phyloP scores from a whole-genome alignment of 2,329 filamentous ascomycete genomes.

The Trichoderma sp. region DNA sequence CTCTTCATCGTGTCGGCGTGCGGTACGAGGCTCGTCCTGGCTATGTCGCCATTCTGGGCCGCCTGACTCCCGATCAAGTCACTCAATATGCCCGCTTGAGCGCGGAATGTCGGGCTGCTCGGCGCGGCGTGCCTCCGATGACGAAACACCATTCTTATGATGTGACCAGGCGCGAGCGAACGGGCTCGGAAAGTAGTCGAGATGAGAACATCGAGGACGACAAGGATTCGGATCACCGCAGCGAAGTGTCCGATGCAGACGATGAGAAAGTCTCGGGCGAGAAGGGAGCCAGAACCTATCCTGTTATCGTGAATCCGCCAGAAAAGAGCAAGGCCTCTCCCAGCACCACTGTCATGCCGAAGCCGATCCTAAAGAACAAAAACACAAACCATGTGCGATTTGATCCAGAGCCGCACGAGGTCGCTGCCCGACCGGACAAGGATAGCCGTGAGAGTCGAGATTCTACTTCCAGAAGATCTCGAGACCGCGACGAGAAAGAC shows the following conservation, averaged over 20 bases:
- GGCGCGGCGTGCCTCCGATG: slow-evolving; percentile 33
- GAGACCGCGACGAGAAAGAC: slow-evolving; percentile 39
- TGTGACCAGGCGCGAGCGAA: slow-evolving; percentile 30
- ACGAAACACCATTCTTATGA: slow-evolving; percentile 26
- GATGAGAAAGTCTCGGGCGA: slow-evolving; percentile 38
- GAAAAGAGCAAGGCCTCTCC: slow-evolving; percentile 41
- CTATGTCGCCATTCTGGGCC: slow-evolving; percentile 62
- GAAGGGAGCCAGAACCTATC: slow-evolving; percentile 41
- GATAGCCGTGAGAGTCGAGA: slow-evolving; percentile 40
- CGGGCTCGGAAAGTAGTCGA: slow-evolving; percentile 42
- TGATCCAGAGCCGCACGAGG: slow-evolving; percentile 51
- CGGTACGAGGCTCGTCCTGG: slow-evolving; percentile 62
- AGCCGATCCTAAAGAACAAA: slow-evolving; percentile 64
- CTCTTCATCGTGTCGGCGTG: slow-evolving; percentile 55
- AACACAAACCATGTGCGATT: slow-evolving; percentile 61
- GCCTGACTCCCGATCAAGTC: slow-evolving; percentile 56
- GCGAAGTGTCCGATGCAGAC: slow-evolving; percentile 40
- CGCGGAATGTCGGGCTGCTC: slow-evolving; percentile 49
- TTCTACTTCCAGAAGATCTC: slow-evolving; percentile 31
- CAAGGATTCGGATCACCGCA: slow-evolving; percentile 39
- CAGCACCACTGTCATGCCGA: slow-evolving; percentile 48
- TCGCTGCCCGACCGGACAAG: slow-evolving; percentile 40
- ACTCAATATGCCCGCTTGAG: slow-evolving; percentile 54
- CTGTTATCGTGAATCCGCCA: slow-evolving; percentile 44
- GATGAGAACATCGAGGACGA: slow-evolving; percentile 39